Evolutionary conservation across 2,329 filamentous ascomycete species (phyloP).

Genomic region (Septoria linicola): DNA sequence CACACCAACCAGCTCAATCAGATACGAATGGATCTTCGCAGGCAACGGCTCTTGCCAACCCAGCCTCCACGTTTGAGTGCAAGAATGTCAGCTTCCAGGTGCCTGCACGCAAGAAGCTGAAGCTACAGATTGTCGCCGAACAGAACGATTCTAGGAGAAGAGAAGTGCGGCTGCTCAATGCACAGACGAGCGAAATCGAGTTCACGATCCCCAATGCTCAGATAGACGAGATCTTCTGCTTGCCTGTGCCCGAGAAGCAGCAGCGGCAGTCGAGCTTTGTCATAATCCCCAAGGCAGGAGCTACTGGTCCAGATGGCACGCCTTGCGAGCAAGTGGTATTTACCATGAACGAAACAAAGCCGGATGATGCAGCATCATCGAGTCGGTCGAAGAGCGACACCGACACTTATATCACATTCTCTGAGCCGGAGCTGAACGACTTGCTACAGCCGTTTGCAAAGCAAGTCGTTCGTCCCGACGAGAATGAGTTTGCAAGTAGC

Average conservation of each 20-base stretch:
- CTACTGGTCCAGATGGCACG: slow-evolving; percentile 39
- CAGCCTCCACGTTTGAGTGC: slow-evolving; percentile 44
- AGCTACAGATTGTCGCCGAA: slow-evolving; percentile 54
- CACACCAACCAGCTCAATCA: slow-evolving; percentile 15
- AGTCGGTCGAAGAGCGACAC: slow-evolving; percentile 42
- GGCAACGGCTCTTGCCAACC: slow-evolving; percentile 34
- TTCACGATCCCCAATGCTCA: slow-evolving; percentile 51
- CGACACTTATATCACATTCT: slow-evolving; percentile 48
- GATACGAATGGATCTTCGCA: slow-evolving; percentile 13
- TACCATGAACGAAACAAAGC: slow-evolving; percentile 55
- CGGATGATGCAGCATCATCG: slow-evolving; percentile 40
- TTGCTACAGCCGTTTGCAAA: slow-evolving; percentile 50
- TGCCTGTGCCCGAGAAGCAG: slow-evolving; percentile 64
- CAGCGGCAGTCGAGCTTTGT: slow-evolving; percentile 64
- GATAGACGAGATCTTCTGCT: slow-evolving; percentile 59
- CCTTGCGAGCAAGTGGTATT: slow-evolving; percentile 59
- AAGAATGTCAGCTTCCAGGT: slow-evolving; percentile 61
- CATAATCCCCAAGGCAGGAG: slow-evolving; percentile 54
- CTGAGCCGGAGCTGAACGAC: slow-evolving; percentile 50
- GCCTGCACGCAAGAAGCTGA: slow-evolving; percentile 64
- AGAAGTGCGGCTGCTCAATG: slow-evolving; percentile 33
- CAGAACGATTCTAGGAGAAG: slow-evolving; percentile 26
- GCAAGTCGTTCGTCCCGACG: slow-evolving; percentile 52
- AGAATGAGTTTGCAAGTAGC: slow-evolving; percentile 60
- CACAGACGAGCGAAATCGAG: slow-evolving; percentile 33